Evolutionary conservation across 768 basidiomycete genomes (phyloP).

Genomic region (Suillus occidentalis): DNA sequence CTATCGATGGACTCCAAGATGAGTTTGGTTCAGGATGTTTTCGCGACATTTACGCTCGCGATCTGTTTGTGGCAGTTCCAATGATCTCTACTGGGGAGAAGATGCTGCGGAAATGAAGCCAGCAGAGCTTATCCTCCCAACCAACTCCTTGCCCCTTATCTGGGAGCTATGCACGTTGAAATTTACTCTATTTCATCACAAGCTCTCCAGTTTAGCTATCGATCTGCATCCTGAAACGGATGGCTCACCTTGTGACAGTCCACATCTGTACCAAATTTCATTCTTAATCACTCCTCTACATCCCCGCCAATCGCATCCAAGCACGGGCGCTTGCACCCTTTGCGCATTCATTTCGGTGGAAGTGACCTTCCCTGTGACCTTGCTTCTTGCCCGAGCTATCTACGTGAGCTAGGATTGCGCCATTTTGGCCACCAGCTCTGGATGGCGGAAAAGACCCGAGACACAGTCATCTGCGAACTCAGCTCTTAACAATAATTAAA

Average conservation of each 20-base stretch:
- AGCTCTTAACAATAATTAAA: background rate
- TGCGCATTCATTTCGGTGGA: conserved; percentile 17
- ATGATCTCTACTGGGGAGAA: conserved; percentile 11
- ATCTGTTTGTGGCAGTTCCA: conserved; percentile 6
- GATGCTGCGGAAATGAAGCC: conserved; percentile 19
- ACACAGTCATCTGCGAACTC: background rate
- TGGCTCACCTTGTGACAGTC: background rate
- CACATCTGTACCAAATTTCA: background rate
- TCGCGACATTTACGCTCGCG: conserved; percentile 5
- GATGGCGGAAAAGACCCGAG: background rate
- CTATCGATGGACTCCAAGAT: background rate
- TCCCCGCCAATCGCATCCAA: conserved; percentile 28
- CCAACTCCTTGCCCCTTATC: conserved; percentile 24
- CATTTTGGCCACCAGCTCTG: conserved; percentile 22
- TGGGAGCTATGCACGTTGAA: conserved; percentile 7
- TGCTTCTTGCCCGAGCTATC: conserved; percentile 9
- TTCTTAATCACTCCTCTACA: conserved; percentile 1
- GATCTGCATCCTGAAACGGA: background rate
- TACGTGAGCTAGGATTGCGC: conserved; percentile 11
- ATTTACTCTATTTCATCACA: conserved; percentile 1
- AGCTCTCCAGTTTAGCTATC: background rate
- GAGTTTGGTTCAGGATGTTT: conserved; percentile 10
- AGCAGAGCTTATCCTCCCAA: conserved; percentile 22
- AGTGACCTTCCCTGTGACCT: conserved; percentile 15
- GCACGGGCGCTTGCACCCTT: conserved; percentile 11